Base-by-base conservation (phyloP, 352 stramenopile species). In the Globisporangium paddicum region DNA sequence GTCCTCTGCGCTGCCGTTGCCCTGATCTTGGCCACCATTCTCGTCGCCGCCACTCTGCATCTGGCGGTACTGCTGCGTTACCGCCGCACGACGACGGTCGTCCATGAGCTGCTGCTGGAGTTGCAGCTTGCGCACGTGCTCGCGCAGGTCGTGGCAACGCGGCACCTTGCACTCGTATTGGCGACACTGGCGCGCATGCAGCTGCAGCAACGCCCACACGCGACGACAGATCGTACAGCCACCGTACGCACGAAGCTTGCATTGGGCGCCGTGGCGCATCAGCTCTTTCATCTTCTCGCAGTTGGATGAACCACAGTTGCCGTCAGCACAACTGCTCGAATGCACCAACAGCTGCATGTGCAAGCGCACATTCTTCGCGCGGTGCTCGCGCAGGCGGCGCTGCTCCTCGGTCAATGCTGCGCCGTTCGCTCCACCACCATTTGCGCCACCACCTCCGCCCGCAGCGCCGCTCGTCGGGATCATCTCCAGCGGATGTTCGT, bases 221-320 rank as follows among this genome's bases (percentile, higher is more conserved):
- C 97, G 87, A 25, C 97, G 96, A 72, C 97, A 99, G 40, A 98
- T 95, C 37, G 90, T 93, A 66, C 97, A 99, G 26, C 96, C 95
- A 30, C 95, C 96, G 62, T 97, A 89, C 5, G 87, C 82, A 44
- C 90, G 79, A 35, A 93, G 74, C 64, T 97, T 93, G 79, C 97
- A 99, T 58, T 95, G 83, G n/a, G 85, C 72, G 46, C 93, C 95
- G 67, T 99, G 97, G 30, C 95, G 95, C 71, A 99, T 90, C 19
- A 99, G 73, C 64, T 98, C 86, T 78, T 99, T 99, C 97, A 99
- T 99, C 80, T 98, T 98, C 47, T 91, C 90, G 82, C 97, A 99
- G 73, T 99, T 99, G 10, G 86, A 91, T 40, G 93, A 98, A 25
- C 89, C 83, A 68, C 96, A 99, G 40, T 96, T 95, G 34, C 85